Base-by-base conservation (phyloP, 495 filamentous ascomycete genomes). In the Hypoxylon fragiforme region DNA sequence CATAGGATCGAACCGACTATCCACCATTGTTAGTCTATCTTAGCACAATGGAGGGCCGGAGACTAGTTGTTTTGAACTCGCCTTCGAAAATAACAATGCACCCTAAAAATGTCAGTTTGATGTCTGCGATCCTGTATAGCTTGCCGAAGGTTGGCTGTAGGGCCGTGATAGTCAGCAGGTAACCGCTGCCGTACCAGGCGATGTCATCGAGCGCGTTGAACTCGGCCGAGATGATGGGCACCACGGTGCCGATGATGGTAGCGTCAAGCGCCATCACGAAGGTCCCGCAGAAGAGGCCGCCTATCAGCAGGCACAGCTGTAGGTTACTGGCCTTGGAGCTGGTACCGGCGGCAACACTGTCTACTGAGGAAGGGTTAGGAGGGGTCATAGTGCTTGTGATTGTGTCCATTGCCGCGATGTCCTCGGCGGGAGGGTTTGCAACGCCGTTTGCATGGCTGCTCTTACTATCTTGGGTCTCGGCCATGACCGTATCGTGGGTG, bases 171-270 rank as follows among this genome's bases (percentile, higher is more conserved):
- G 74, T 72, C 21, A 83, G 58, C 24, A 79, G 64, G 50, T 82
- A 81, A 12, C 72, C 72, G 42, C 70, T 73, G 0, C 74, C 76
- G 49, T 83, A 83, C 81, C 80, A 83, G 32, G 74, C 73, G 13
- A 80, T 68, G 62, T 81, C 77, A 2, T 54, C 50, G 14, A 77
- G 49, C 1, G 68, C 68, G 43, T 73, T 56, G 49, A 79, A 77
- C 3, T 74, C 69, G 28, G 69, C 62, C 13, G 74, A 74, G 39
- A 79, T 77, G 19, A 56, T 58, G 1, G 75, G 75, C 19, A 76
- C 71, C 14, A 74, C 75, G 9, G 9, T 9, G 9, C 9, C 9
- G 24, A 28, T 28, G 24, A 28, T 28, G 24, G 4, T 28, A 28
- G 24, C 9, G 24, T 28, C 24, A 9, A 28, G 24, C 24, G 24